Evolutionary conservation across 495 filamentous ascomycete genomes (phyloP).

Genomic region (Hypoxylon intermedium): DNA sequence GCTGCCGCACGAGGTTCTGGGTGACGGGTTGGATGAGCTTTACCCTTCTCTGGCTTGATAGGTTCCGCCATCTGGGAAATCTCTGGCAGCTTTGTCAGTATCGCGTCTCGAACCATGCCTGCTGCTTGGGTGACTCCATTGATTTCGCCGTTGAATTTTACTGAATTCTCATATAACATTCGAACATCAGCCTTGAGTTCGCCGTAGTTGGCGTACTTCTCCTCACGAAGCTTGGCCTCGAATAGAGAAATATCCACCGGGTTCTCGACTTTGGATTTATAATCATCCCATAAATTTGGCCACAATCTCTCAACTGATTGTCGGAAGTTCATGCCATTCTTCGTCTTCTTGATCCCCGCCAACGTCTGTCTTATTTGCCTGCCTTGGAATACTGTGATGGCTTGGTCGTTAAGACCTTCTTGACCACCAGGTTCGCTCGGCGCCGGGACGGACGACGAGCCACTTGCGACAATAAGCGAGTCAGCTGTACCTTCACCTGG

Average conservation of each 20-base stretch:
- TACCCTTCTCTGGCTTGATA: conserved; percentile 60
- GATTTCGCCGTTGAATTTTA: conserved; percentile 79
- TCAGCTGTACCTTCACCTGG: conserved; percentile 32
- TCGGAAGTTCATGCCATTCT: conserved; percentile 73
- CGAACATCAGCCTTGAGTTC: conserved; percentile 74
- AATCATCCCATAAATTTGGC: conserved; percentile 64
- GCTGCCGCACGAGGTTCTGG: conserved; percentile 50
- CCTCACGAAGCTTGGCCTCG: conserved; percentile 76
- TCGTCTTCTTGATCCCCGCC: conserved; percentile 79
- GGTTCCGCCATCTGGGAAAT: conserved; percentile 56
- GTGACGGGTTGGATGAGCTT: conserved; percentile 59
- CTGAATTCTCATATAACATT: conserved; percentile 76
- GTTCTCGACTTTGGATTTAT: conserved; percentile 70
- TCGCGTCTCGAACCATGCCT: conserved; percentile 62
- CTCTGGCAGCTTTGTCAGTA: conserved; percentile 66
- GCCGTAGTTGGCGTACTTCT: conserved; percentile 69
- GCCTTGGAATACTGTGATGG: conserved; percentile 55
- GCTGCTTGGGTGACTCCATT: conserved; percentile 74
- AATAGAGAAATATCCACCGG: conserved; percentile 87
- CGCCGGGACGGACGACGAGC: conserved; percentile 2
- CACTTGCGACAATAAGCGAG: conserved; percentile 37
- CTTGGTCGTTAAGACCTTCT: conserved; percentile 33
- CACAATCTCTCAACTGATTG: conserved; percentile 69
- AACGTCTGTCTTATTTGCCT: conserved; percentile 60
- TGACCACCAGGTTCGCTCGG: conserved; percentile 36